A percentile compares a stretch with the other conserved stretches of the same genome.
Conservation (phyloP, 768 basidiomycete genomes). For the Trametes cingulata region DNA sequence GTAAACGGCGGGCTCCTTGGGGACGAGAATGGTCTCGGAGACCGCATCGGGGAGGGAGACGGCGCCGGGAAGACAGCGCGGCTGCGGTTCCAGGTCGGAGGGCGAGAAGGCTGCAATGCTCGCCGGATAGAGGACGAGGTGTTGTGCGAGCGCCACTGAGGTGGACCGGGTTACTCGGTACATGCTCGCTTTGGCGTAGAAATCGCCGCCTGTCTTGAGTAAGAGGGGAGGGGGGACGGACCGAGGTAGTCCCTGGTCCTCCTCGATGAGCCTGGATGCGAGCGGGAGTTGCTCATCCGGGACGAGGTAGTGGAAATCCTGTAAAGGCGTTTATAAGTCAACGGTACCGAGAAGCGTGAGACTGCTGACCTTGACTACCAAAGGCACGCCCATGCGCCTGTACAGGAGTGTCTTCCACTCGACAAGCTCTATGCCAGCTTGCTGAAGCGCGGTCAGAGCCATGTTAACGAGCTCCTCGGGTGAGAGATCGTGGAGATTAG, state of each 20-base stretch:
- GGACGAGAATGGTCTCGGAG: slow-evolving; percentile 27
- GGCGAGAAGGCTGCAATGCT: slow-evolving; percentile 2
- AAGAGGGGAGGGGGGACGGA: slow-evolving; percentile 8
- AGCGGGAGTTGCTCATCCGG: slow-evolving; percentile 11
- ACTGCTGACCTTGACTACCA: slow-evolving; percentile 8
- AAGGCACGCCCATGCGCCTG: slow-evolving; percentile 17
- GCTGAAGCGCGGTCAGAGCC: slow-evolving; percentile 7
- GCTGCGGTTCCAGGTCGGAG: neutral
- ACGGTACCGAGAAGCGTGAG: no score
- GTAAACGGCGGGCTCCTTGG: slow-evolving; percentile 34
- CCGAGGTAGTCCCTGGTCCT: neutral
- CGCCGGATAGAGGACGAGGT: slow-evolving; percentile 13
- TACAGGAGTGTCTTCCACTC: slow-evolving; percentile 17
- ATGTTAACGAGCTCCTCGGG: slow-evolving; percentile 17
- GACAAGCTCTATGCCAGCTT: slow-evolving; percentile 10
- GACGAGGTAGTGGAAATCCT: slow-evolving; percentile 15
- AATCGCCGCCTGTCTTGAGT: slow-evolving; percentile 10
- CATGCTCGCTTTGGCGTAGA: slow-evolving; percentile 11
- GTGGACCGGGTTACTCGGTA: slow-evolving; percentile 11
- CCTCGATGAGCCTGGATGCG: neutral
- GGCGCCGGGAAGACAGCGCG: slow-evolving; percentile 9
- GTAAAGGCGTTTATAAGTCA: neutral
- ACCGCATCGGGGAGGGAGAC: neutral
- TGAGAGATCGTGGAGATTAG: neutral
- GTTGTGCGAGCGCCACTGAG: slow-evolving; percentile 9